Evolutionary conservation across 2,329 filamentous ascomycete genomes (phyloP).

Genomic region (Colletotrichum coccodes): DNA sequence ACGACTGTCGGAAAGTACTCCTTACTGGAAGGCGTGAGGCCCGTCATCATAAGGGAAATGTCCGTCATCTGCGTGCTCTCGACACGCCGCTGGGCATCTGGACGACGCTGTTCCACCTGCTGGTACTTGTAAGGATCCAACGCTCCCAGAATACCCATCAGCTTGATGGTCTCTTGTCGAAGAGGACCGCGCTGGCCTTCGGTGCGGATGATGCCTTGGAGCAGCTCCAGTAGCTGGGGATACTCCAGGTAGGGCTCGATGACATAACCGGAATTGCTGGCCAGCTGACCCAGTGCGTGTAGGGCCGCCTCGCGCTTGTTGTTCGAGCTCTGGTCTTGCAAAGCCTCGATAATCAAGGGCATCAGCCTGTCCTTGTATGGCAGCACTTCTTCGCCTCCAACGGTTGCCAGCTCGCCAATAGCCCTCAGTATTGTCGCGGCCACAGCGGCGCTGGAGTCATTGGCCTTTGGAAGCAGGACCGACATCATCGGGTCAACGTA

Average conservation of each 20-base stretch:
- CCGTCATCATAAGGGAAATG: constrained; percentile 97
- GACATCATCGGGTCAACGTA: constrained; percentile 98
- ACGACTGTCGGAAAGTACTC: constrained; percentile 99
- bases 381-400: constrained; percentile 94
- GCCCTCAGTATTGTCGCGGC: constrained; percentile 95
- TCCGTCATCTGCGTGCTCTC: constrained; percentile 81
- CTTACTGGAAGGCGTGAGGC: constrained; percentile 94
- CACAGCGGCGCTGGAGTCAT: constrained; percentile 85
- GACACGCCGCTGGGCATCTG: constrained; percentile 78
- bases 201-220: constrained; percentile 93
- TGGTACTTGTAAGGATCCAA: constrained; percentile 97
- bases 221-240: constrained; percentile 88
- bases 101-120: constrained; percentile 89
- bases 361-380: constrained; percentile 92
- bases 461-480: constrained; percentile 92
- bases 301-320: constrained; percentile 91
- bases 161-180: constrained; percentile 92
- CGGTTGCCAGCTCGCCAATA: constrained; percentile 91
- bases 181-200: constrained; percentile 86
- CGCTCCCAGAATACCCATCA: constrained; percentile 95
- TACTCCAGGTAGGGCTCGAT: constrained; percentile 97
- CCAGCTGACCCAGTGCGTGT: constrained; percentile 89
- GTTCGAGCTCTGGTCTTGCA: constrained; percentile 93
- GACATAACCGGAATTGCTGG: constrained; percentile 97
- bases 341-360: constrained; percentile 91